A percentile compares a stretch with the other conserved stretches of the same genome.
These are phyloP conservation scores for Kernera saxatilis DNA, from an alignment of 345 rosid genomes.

Conservation along the genomic window DNA sequence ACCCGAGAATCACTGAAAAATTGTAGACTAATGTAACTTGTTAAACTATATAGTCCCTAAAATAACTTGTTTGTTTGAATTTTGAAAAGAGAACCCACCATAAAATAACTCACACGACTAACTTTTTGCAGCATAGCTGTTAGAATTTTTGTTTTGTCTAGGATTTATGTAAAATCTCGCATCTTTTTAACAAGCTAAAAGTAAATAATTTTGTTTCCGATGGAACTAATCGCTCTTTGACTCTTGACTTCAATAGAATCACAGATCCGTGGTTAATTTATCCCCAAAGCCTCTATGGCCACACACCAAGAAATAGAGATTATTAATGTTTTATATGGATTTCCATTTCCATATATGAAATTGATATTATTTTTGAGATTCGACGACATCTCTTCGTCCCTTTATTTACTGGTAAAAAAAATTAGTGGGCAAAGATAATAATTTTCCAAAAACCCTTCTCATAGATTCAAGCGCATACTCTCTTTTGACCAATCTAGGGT, in stretches of 20 bases:
- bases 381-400: background rate
- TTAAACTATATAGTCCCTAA: too few species aligned
- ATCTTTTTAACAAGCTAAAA: background rate
- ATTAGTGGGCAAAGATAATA: background rate
- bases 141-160: background rate
- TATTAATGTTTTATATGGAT: background rate
- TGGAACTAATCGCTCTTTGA: background rate
- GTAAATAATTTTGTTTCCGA: background rate
- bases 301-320: background rate
- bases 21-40: too few species aligned
- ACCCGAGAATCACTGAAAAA: too few species aligned
- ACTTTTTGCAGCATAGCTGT: too few species aligned
- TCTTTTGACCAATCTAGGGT: conserved; percentile 26
- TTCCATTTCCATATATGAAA: too few species aligned
- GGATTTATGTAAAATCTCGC: background rate
- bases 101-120: background rate
- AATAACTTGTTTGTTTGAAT: background rate
- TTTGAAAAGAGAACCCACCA: background rate
- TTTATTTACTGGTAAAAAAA: conserved; percentile 6
- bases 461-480: conserved; percentile 11
- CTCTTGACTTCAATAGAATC: background rate
- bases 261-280: background rate
- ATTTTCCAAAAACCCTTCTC: conserved; percentile 8
- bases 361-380: too few species aligned
- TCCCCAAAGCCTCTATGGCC: background rate